Evolutionary conservation across 2,329 filamentous ascomycete species (phyloP).

Genomic region (Aspergillus pseudotamarii): DNA sequence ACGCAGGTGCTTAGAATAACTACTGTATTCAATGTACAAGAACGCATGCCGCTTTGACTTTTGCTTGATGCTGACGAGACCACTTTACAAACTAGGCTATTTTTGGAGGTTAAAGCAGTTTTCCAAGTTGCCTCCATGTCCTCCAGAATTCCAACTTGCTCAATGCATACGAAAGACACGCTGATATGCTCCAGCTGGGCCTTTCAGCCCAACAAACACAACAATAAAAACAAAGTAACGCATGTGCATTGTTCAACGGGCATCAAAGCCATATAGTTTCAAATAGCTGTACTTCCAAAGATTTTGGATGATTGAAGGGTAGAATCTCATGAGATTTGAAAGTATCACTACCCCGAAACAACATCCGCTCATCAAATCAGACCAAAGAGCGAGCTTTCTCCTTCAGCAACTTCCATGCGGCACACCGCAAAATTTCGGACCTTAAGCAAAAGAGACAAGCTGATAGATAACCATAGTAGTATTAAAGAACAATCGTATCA

Average conservation of each 20-base stretch:
- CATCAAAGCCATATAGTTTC: too few species aligned
- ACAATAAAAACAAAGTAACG: too few species aligned
- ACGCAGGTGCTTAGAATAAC: background rate
- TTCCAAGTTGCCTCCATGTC: too few species aligned
- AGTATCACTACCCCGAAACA: background rate
- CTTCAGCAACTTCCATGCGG: background rate
- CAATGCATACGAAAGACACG: background rate
- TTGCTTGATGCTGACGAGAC: too few species aligned
- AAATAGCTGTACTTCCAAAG: background rate
- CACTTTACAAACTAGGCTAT: too few species aligned
- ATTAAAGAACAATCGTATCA: background rate
- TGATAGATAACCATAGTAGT: background rate
- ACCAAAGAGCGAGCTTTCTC: background rate
- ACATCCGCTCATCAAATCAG: background rate
- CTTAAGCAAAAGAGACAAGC: background rate
- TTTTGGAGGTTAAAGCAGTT: too few species aligned
- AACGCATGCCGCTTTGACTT: background rate
- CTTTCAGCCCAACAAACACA: too few species aligned
- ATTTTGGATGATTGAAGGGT: background rate
- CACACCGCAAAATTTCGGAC: too few species aligned
- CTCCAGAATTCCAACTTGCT: too few species aligned
- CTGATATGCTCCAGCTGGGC: background rate
- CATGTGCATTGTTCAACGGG: too few species aligned
- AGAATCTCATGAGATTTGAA: background rate
- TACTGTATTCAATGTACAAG: background rate